Percentiles rank a stretch among this genome's conserved stretches.
Evolutionary conservation across 2,329 filamentous ascomycete species (phyloP).

Genomic region (Xylariaceae sp.): DNA sequence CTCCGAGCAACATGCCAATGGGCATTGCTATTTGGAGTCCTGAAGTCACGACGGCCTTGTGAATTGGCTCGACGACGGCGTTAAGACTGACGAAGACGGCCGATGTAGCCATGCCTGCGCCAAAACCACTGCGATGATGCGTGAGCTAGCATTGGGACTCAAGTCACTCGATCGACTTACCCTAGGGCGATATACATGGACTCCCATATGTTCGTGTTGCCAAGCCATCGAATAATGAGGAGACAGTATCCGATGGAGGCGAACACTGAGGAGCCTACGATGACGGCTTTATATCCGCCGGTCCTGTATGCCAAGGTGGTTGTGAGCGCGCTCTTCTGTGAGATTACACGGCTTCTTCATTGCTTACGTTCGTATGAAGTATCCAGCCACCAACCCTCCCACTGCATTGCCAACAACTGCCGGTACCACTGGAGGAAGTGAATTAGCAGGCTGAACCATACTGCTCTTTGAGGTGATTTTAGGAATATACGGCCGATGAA

Average conservation of each 20-base stretch:
- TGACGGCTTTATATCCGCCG: slow-evolving; percentile 54
- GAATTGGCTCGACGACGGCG: slow-evolving; percentile 38
- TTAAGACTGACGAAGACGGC: slow-evolving; percentile 46
- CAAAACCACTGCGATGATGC: slow-evolving; percentile 40
- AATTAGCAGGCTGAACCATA: neutral
- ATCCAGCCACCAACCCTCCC: slow-evolving; percentile 56
- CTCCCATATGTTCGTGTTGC: slow-evolving; percentile 49
- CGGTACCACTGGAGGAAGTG: slow-evolving; percentile 45
- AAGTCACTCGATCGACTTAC: slow-evolving; percentile 22
- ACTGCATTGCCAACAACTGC: slow-evolving; percentile 62
- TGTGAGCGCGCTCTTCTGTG: neutral
- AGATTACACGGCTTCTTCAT: neutral
- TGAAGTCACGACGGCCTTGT: slow-evolving; percentile 46
- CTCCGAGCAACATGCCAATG: slow-evolving; percentile 33
- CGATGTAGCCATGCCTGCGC: slow-evolving; percentile 35
- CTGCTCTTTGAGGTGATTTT: neutral
- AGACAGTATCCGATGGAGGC: slow-evolving; percentile 44
- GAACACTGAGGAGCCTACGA: slow-evolving; percentile 46
- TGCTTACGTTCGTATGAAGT: slow-evolving; percentile 45
- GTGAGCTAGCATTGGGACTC: slow-evolving; percentile 3
- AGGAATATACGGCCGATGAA: neutral
- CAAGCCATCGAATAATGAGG: slow-evolving; percentile 54
- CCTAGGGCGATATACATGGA: slow-evolving; percentile 55
- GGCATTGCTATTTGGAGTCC: slow-evolving; percentile 43
- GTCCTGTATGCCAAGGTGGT: slow-evolving; percentile 37